A percentile compares a stretch with the other conserved stretches of the same genome.
Conservation (phyloP, 202 grass and related monocot genomes). For the Bolboschoenoplectus hybrid region DNA sequence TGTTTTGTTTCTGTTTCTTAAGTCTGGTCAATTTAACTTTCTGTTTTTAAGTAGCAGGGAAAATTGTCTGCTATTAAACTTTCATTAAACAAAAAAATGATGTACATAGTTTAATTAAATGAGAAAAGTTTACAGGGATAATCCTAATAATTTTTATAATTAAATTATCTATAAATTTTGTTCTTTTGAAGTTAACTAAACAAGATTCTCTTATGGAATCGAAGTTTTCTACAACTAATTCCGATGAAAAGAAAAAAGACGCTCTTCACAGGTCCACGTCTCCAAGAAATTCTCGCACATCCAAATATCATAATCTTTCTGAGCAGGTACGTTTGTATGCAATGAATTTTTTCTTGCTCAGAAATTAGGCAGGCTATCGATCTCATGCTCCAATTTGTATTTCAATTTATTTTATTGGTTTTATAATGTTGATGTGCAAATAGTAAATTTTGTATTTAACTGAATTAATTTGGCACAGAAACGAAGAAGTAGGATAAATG, state of each 20-base stretch:
- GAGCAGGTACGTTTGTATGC: constrained; percentile 38
- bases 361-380: neutral
- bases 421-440: constrained; percentile 1
- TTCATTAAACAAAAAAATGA: neutral
- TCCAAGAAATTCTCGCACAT: constrained; percentile 32
- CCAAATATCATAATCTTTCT: constrained; percentile 46
- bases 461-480: constrained; percentile 35
- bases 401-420: neutral
- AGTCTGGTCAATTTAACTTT: neutral
- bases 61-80: neutral
- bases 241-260: constrained; percentile 35
- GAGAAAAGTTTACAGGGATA: neutral
- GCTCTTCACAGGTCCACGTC: neutral
- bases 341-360: constrained; percentile 11
- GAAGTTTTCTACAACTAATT: constrained; percentile 30
- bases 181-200: constrained; percentile 12
- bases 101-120: neutral
- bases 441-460: constrained; percentile 6
- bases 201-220: neutral
- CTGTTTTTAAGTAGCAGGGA: neutral
- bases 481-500: constrained; percentile 49
- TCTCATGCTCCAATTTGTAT: neutral
- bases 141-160: too few relatives aligned
- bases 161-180: neutral
- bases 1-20: neutral